phyloP scores from a whole-genome alignment of 75 land plant species.

The Sequoiadendron giganteum region DNA sequence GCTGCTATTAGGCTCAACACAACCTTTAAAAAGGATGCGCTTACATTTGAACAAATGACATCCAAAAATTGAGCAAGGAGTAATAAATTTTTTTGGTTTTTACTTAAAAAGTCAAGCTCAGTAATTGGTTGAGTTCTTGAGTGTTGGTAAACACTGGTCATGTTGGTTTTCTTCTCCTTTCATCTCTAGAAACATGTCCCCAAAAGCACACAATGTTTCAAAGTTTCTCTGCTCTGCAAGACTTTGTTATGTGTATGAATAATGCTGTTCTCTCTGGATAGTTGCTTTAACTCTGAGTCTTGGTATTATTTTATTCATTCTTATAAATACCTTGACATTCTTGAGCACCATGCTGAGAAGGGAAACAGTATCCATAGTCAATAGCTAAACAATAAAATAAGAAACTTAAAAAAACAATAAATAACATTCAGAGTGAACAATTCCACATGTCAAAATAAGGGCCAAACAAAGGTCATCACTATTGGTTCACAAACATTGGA shows the following conservation, averaged over 20 bases:
- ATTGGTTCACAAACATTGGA: neutral
- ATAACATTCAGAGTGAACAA: neutral
- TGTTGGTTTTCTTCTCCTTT: too few species aligned
- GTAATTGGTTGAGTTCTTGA: neutral
- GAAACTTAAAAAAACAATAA: neutral
- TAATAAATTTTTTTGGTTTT: neutral
- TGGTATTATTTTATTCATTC: neutral
- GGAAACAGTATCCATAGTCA: neutral
- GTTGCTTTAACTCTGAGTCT: neutral
- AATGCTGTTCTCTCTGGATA: neutral
- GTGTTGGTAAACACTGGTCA: neutral
- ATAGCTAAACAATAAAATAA: neutral
- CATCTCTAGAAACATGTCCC: too few species aligned
- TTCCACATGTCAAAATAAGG: neutral
- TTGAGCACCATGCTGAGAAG: neutral
- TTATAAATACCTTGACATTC: neutral
- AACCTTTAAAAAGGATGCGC: too few species aligned
- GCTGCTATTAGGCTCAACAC: too few species aligned
- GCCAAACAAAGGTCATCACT: neutral
- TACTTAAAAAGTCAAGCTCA: neutral
- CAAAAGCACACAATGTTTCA: too few species aligned
- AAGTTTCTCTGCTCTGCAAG: too few species aligned
- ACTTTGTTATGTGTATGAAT: neutral
- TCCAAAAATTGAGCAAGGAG: neutral
- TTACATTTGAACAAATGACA: too few species aligned